Evolutionary conservation across 352 stramenopile genomes (phyloP), one percentile per base, ranked within the genome.

Genomic region (Globisporangium nagaii): DNA sequence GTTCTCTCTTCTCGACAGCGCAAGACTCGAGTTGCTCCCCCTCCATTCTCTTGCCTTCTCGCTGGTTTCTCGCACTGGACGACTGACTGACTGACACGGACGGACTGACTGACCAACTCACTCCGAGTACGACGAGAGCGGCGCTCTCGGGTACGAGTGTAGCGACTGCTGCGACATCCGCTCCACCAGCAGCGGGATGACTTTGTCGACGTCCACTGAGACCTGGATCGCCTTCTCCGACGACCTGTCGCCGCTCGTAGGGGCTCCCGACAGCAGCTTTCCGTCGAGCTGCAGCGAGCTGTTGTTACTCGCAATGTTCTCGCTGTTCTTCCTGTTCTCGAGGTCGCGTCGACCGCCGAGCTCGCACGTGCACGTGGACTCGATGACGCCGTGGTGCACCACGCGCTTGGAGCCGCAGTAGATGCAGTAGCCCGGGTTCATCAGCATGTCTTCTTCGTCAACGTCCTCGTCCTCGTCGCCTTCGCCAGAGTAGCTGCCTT

Each of bases 391-490:
- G 31, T 75, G 63, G 25, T 77, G 68, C 3, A 71, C 44, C 39
- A 73, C 71, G 43, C 78, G 71, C 51, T 80, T 69, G 0, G 72
- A 75, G 0, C 72, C 70, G 30, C 72, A 86, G 27, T 61, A 58
- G 11, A 67, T 55, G 48, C 74, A 86, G 28, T 67, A 67, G 9
- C 66, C 64, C 1, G 65, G 68, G n/a, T 68, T 58, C 3, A 58
- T 39, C 7, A 19, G 49, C 19, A n/a, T 55, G 7, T 30, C 49
- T 36, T 42, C 62, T 1, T 61, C 60, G 3, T 56, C 53, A 13
- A 43, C 20, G 19, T 60, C 57, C 24, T 55, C 70, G 19, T 63
- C 62, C 3, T 70, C 61, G 35, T 61, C 46, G 15, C 56, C 54
- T 32, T 46, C 55, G 17, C n/a, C 27, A 24, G 53, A 4, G 17